Percentiles rank a stretch among this genome's conserved stretches.
Evolutionary conservation across 192 early-diverging fungal species (phyloP).

Genomic region (Podila epigama): DNA sequence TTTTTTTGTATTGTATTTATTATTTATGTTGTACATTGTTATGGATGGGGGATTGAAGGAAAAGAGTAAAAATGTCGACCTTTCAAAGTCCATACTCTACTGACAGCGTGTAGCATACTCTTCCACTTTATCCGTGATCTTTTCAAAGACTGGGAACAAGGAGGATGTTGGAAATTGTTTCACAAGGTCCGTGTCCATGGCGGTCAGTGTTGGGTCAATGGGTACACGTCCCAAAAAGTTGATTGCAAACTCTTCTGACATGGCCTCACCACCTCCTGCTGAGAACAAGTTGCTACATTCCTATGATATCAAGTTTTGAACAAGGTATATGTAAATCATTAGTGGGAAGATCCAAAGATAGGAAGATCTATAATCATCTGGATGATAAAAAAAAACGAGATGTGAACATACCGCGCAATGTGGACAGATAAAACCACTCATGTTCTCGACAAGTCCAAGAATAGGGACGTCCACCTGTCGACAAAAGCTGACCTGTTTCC

Average conservation of each 20-base stretch:
- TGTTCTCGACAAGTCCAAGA: conserved; percentile 94
- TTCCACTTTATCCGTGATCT: conserved; percentile 55
- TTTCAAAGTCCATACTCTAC: conserved; percentile 3
- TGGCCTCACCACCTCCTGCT: conserved; percentile 88
- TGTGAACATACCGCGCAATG: conserved; percentile 72
- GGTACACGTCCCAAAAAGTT: conserved; percentile 92
- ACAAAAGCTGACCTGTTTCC: conserved; percentile 96
- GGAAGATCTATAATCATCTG: neutral
- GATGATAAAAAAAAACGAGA: neutral
- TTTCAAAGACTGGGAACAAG: conserved; percentile 60
- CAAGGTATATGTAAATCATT: neutral
- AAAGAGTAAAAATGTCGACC: too few species aligned
- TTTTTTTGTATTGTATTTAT: neutral
- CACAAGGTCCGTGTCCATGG: conserved; percentile 56
- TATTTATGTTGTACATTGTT: neutral
- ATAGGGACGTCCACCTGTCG: conserved; percentile 83
- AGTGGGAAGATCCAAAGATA: neutral
- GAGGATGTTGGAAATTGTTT: conserved; percentile 58
- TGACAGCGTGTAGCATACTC: conserved; percentile 24
- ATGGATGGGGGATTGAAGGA: too few species aligned
- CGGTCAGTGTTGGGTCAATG: conserved; percentile 84
- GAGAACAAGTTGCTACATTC: conserved; percentile 93
- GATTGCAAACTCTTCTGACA: conserved; percentile 86
- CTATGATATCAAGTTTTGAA: conserved; percentile 50
- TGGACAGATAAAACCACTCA: conserved; percentile 96